Percentiles rank a stretch among this genome's conserved stretches.
These are phyloP conservation scores for Leccinellum luteum DNA, from an alignment of 768 basidiomycete species.

Conservation along the genomic window DNA sequence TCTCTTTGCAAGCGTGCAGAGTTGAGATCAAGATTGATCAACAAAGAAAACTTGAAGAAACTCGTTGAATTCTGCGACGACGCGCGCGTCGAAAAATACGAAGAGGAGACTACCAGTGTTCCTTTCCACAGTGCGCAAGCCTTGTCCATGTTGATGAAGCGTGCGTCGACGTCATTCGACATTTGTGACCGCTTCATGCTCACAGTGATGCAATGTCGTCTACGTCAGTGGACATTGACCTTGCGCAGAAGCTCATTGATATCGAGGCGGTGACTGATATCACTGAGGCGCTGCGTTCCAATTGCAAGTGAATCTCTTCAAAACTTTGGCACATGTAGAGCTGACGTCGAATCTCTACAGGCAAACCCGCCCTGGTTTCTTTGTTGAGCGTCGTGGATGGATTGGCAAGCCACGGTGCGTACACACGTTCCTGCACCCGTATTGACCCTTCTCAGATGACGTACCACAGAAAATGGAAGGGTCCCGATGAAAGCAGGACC, in stretches of 20 bases:
- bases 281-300: conserved; percentile 11
- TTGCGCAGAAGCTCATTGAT: conserved; percentile 15
- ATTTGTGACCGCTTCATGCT: not conserved
- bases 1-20: conserved; percentile 24
- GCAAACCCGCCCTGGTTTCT: conserved; percentile 20
- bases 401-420: conserved; percentile 15
- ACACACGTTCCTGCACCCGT: not conserved
- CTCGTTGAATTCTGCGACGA: conserved; percentile 21
- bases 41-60: conserved; percentile 14
- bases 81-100: not conserved
- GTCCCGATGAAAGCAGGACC: conserved; percentile 2
- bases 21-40: conserved; percentile 14
- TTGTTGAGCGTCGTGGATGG: conserved; percentile 19
- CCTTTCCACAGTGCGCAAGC: conserved; percentile 28
- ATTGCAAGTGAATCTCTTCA: conserved; percentile 8
- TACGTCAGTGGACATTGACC: conserved; percentile 9
- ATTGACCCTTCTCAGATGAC: not conserved
- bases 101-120: conserved; percentile 18
- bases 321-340: not conserved
- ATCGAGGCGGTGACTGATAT: conserved; percentile 20
- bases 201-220: not conserved
- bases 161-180: conserved; percentile 4
- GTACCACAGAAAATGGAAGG: conserved; percentile 4
- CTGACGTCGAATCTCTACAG: conserved; percentile 12
- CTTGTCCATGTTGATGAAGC: conserved; percentile 23